Base-by-base conservation (phyloP, 768 basidiomycete genomes). In the Sarcodon sp. region DNA sequence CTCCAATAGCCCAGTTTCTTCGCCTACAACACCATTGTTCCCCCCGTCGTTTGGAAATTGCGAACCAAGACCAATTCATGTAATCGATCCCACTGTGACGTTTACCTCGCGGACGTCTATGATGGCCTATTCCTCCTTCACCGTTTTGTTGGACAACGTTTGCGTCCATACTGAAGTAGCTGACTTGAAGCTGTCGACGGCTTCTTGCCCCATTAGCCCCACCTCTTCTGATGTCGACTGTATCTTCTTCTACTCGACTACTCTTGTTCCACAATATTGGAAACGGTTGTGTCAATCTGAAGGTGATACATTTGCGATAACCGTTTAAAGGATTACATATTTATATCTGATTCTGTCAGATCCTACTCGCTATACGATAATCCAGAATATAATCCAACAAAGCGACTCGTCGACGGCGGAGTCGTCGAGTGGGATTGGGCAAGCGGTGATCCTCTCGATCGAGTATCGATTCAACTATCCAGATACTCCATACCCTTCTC, bases 41-140 rank as follows among this genome's bases (percentile, higher is more conserved):
- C n/a, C 55, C 32, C 48, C 47, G 55, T 41, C 56, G 52, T 54
- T 59, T 45, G 53, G 58, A 52, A 55, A 55, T 18, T 50, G 53
- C 13, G 55, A 66, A 35, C 68, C 78, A 36, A 80, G 81, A 33
- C 71, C 68, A 18, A 65, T 86, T 47, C 64, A 63, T 9, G 63
- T 69, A 39, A 83, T 86, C 53, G 79, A 86, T 55, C 80, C 82
- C 0, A 78, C 77, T 1, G 69, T 86, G 27, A 79, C 83, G 15
- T 77, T 86, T 53, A 58, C 74, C 33, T 75, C 80, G 4, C 69
- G 61, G 2, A 61, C 68, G 2, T 55, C 66, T 4, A 65, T 80
- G 33, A 57, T 63, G 8, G 79, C 79, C 31, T 68, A 69, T 32
- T 80, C 78, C 0, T 66, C 66, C 33, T 83, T 76, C 63, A 69